Conservation (phyloP, 2,329 filamentous ascomycete species). For the Sclerotinia trifoliorum region DNA sequence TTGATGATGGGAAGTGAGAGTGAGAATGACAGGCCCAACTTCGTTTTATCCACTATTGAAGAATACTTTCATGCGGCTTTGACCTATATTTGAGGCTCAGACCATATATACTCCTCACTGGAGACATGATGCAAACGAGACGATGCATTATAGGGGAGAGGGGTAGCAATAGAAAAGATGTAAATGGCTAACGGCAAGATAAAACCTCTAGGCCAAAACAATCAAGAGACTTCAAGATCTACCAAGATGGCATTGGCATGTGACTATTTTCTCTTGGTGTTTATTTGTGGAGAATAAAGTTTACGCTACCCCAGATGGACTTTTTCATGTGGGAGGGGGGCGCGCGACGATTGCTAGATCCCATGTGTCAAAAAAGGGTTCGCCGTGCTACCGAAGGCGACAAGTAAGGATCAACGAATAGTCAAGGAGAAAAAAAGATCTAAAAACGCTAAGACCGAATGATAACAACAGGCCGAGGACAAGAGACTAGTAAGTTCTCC, state of each 20-base stretch:
- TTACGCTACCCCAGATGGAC: constrained; percentile 19
- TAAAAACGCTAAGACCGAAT: background rate
- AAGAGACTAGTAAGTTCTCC: background rate
- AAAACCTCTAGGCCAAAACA: constrained; percentile 1
- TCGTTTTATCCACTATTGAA: background rate
- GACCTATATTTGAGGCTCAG: too few species aligned
- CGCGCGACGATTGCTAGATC: background rate
- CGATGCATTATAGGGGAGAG: background rate
- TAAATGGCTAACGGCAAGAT: background rate
- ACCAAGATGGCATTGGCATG: background rate
- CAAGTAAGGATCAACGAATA: background rate
- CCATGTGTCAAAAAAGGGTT: background rate
- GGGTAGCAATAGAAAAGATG: background rate
- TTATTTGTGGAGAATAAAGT: constrained; percentile 5
- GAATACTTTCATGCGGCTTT: background rate
- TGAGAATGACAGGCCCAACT: background rate
- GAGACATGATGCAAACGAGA: background rate
- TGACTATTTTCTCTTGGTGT: background rate
- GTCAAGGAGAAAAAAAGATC: background rate
- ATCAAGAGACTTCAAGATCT: constrained; percentile 12
- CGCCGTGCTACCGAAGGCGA: background rate
- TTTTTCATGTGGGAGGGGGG: background rate
- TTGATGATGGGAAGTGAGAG: constrained; percentile 2
- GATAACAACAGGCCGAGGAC: background rate
- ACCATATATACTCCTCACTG: background rate